Percentiles rank a stretch among this genome's conserved stretches.
These are phyloP conservation scores for Avena eriantha DNA, from an alignment of 176 grass and related monocot genomes.

Conservation along the genomic window DNA sequence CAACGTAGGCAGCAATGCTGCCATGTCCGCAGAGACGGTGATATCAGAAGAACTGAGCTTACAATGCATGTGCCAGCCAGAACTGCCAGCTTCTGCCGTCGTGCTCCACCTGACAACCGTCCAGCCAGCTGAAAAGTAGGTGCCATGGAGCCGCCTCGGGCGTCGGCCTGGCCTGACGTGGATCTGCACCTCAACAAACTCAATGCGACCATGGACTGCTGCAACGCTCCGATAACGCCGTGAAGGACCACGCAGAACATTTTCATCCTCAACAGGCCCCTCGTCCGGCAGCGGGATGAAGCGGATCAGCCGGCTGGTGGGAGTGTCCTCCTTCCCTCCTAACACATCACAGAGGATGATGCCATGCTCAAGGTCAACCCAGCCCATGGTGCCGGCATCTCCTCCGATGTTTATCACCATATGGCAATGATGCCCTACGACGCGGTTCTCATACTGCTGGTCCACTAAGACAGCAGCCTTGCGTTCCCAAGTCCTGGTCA, in stretches of 20 bases:
- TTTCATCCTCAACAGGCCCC: background rate
- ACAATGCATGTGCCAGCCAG: background rate
- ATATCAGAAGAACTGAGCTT: background rate
- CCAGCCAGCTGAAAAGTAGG: background rate
- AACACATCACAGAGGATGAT: background rate
- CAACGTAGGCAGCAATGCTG: background rate
- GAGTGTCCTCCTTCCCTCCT: background rate
- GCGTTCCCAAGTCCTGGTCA: background rate
- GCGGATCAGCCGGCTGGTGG: background rate
- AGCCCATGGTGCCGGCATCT: background rate
- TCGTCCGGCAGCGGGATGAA: background rate
- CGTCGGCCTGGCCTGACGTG: background rate
- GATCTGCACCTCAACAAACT: background rate
- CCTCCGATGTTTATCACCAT: background rate
- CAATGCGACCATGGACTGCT: background rate
- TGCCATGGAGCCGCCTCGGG: background rate
- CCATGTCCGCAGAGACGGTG: background rate
- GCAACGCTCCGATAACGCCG: background rate
- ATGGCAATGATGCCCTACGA: background rate
- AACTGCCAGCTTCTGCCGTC: background rate
- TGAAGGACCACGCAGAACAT: background rate
- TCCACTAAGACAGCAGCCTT: background rate
- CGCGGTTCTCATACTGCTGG: no score
- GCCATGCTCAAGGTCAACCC: background rate
- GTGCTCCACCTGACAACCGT: background rate